Evolutionary conservation across 2,329 filamentous ascomycete species (phyloP).

Genomic region (Madurella fahalii): DNA sequence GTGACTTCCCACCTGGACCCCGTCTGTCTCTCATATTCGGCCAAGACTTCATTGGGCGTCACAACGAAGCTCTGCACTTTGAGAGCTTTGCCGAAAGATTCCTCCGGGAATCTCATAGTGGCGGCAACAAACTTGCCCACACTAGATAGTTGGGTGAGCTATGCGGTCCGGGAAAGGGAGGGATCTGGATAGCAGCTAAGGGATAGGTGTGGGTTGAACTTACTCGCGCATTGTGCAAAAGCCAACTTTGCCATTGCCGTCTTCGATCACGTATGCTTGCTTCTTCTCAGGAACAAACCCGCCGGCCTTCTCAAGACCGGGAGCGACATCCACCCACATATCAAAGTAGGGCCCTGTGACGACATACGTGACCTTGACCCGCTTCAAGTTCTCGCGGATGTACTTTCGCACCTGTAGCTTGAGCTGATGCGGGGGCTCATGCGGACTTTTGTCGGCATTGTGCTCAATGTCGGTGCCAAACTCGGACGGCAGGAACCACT

Average conservation of each 20-base stretch:
- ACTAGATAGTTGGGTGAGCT: slow-evolving; percentile 33
- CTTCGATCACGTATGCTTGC: slow-evolving; percentile 58
- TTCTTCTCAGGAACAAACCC: slow-evolving; percentile 55
- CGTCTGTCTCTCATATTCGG: slow-evolving; percentile 66
- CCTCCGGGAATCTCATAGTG: slow-evolving; percentile 53
- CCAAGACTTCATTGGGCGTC: slow-evolving; percentile 57
- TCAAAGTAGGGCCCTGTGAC: slow-evolving; percentile 68
- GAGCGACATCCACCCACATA: slow-evolving; percentile 49
- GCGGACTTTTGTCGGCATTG: slow-evolving; percentile 46
- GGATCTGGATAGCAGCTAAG: too few species aligned
- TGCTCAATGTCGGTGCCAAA: slow-evolving; percentile 65
- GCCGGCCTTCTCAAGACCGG: slow-evolving; percentile 42
- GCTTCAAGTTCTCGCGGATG: slow-evolving; percentile 49
- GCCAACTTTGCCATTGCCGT: slow-evolving; percentile 58
- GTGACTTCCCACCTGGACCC: slow-evolving; percentile 52
- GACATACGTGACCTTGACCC: slow-evolving; percentile 60
- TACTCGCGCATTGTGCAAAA: slow-evolving; percentile 71
- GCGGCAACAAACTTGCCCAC: slow-evolving; percentile 64
- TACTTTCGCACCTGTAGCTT: slow-evolving; percentile 66
- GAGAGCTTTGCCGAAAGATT: slow-evolving; percentile 51
- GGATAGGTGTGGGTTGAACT: slow-evolving; percentile 30
- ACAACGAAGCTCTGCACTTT: slow-evolving; percentile 69
- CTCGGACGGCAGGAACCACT: slow-evolving; percentile 64
- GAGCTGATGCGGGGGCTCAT: slow-evolving; percentile 63
- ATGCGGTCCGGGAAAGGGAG: background rate